phyloP scores from a whole-genome alignment of 2,329 filamentous ascomycete species.

The Emericellopsis atlantica region DNA sequence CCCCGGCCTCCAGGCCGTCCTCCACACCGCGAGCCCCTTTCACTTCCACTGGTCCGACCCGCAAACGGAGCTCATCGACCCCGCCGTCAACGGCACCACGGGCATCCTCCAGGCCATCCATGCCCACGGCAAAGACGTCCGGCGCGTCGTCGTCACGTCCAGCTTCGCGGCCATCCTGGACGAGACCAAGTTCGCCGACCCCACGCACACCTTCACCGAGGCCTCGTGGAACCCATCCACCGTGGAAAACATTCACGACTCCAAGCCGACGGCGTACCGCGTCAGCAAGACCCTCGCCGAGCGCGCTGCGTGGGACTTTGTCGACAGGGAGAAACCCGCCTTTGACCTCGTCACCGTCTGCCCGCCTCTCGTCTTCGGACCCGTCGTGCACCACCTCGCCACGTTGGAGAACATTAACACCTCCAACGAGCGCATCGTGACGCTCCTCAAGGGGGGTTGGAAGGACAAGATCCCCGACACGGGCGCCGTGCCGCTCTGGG shows the following conservation, averaged over 20 bases:
- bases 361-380: slow-evolving; percentile 31
- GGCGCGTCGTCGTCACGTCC: slow-evolving; percentile 42
- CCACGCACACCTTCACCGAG: slow-evolving; percentile 38
- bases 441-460: slow-evolving; percentile 36
- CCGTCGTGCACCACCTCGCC: slow-evolving; percentile 23
- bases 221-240: slow-evolving; percentile 45
- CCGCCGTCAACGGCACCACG: slow-evolving; percentile 30
- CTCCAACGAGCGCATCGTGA: slow-evolving; percentile 33
- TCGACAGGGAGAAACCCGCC: slow-evolving; percentile 10
- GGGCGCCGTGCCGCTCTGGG: slow-evolving; percentile 30
- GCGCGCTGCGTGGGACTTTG: slow-evolving; percentile 18
- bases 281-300: slow-evolving; percentile 22
- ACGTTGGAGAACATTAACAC: slow-evolving; percentile 23
- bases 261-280: slow-evolving; percentile 24
- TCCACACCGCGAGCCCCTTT: slow-evolving; percentile 50
- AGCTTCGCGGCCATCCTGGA: slow-evolving; percentile 55
- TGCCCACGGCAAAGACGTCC: slow-evolving; percentile 8
- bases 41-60: slow-evolving; percentile 35
- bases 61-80: slow-evolving; percentile 28
- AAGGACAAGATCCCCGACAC: slow-evolving; percentile 26
- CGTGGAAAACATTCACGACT: slow-evolving; percentile 29
- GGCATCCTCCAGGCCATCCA: slow-evolving; percentile 22
- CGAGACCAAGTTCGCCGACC: slow-evolving; percentile 27
- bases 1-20: slow-evolving; percentile 38
- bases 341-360: slow-evolving; percentile 32